Base-by-base conservation (phyloP, 371 early-diverging fungal species). In the Rhizomucor pusillus region DNA sequence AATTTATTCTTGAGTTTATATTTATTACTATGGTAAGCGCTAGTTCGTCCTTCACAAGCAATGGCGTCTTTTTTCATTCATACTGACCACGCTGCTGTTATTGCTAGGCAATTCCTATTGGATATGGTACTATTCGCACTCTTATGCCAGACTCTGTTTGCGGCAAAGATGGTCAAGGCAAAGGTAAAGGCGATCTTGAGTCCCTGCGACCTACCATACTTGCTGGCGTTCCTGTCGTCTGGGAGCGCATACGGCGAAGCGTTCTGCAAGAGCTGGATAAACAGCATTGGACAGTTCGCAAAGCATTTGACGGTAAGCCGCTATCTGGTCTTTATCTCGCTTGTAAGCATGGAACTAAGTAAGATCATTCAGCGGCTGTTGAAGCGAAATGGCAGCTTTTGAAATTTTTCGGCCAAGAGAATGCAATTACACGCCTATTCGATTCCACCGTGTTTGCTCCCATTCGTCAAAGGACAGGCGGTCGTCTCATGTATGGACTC, bases 111-210 rank as follows among this genome's bases (percentile, higher is more conserved):
- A 60, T 85, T 23, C 77, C 81, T 14, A 77, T 97, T 48, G 94
- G 94, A 2, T 98, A 93, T 68, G 98, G 86, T 24, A 76, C 76
- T 16, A 74, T 84, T 5, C 81, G 87, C 47, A 93, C 94, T 0
- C 72, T 95, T 33, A 89, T 90, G 75, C 84, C 92, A 59, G 91
- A 92, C 10, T 80, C 84, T 47, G 90, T 91, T 10, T 69, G 66
- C 23, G 78, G 80, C 4, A 64, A 69, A n/a, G 60, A 67, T 50
- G 80, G 80, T 19, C 61, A 71, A 44, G 87, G 93, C 59, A 85
- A 90, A 60, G 91, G 97, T 56, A 70, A 80, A 36, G 94, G 95
- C n/a, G 99, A 98, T 73, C 82, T 95, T 51, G 80, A 86, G 49
- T 88, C 85, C 23, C 75, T 94, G 44, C 76, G 79, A n/a, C 99